phyloP scores from a whole-genome alignment of 768 basidiomycete species.

The Chlorophyllum brunneum region DNA sequence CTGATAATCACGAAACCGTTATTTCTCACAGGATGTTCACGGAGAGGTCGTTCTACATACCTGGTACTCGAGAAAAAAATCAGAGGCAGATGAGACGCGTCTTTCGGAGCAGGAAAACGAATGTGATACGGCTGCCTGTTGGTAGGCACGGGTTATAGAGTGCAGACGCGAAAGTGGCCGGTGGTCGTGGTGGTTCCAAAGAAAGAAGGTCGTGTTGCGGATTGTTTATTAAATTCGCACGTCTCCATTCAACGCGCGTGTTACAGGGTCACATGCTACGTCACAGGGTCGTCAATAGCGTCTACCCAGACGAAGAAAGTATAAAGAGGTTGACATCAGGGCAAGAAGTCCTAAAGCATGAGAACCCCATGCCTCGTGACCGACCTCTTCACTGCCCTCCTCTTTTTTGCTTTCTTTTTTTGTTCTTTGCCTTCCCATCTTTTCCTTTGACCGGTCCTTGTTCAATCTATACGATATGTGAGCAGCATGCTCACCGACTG shows the following conservation, averaged over 20 bases:
- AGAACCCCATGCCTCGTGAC: no score
- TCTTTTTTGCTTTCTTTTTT: no score
- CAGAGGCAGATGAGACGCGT: neutral
- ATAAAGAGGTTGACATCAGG: no score
- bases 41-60: neutral
- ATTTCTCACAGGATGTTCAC: neutral
- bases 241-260: conserved; percentile 10
- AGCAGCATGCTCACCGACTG: no score
- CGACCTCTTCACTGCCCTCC: neutral
- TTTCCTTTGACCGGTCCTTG: no score
- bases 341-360: no score
- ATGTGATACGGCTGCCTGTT: conserved; percentile 1
- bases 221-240: conserved; percentile 31
- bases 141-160: conserved; percentile 6
- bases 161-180: conserved; percentile 30
- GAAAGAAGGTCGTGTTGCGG: conserved; percentile 32
- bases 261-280: conserved; percentile 11
- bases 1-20: neutral
- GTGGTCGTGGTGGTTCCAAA: conserved; percentile 41
- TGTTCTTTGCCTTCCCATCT: no score
- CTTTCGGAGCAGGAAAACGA: neutral
- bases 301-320: no score
- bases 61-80: conserved; percentile 4
- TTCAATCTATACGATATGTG: no score
- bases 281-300: conserved; percentile 7